Evolutionary conservation across 1,284 basidiomycete genomes (phyloP).

Genomic region (Tylopilus sp.): DNA sequence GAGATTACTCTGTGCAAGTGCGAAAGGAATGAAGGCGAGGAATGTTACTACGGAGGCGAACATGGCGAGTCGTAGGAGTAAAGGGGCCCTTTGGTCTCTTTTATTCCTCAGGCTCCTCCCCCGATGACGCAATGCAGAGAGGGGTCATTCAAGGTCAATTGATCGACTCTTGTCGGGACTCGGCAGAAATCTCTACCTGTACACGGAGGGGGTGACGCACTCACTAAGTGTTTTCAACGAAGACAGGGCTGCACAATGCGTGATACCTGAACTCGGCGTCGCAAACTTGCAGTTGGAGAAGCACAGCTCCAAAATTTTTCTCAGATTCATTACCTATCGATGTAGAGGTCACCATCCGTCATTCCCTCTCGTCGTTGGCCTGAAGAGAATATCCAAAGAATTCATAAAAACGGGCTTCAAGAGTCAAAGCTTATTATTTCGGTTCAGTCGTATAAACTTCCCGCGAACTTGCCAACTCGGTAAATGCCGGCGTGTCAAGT

Average conservation of each 20-base stretch:
- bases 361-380: not conserved
- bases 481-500: slow-evolving; percentile 10
- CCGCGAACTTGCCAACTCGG: slow-evolving; percentile 13
- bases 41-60: slow-evolving; percentile 8
- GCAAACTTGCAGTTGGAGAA: too few relatives aligned
- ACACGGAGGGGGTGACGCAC: not conserved
- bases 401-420: not conserved
- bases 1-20: slow-evolving; percentile 28
- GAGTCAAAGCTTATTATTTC: not conserved
- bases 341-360: not conserved
- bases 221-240: not conserved
- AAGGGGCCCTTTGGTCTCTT: not conserved
- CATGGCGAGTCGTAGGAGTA: slow-evolving; percentile 14
- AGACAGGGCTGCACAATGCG: too few relatives aligned
- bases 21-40: slow-evolving; percentile 15
- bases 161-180: slow-evolving; percentile 3
- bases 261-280: too few relatives aligned
- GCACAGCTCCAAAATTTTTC: not conserved
- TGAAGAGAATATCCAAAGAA: too few relatives aligned
- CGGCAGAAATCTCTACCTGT: not conserved
- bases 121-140: slow-evolving; percentile 34
- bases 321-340: not conserved
- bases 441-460: not conserved
- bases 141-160: not conserved
- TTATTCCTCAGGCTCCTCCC: not conserved